Evolutionary conservation across 169 alveolate species (phyloP), one percentile per base, ranked within the genome.

Genomic region (Toxoplasma gondii): DNA sequence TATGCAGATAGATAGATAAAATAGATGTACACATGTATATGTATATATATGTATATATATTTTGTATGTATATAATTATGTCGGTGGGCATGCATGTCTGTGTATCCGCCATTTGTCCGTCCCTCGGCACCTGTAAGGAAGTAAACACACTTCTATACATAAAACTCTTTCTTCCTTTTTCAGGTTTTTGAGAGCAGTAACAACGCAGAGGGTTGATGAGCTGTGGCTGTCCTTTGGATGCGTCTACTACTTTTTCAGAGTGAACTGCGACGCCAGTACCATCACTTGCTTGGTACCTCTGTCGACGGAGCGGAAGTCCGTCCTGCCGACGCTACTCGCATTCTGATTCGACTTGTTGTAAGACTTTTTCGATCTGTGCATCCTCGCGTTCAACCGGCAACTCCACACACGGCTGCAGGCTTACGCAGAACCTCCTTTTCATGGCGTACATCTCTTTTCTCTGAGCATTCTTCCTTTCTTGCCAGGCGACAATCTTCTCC

Each of bases 291-390:
- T 10, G 49, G 34, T 5, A 12, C 22, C 54, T 44, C 88, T 9
- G 38, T 16, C 10, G 10, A 22, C 82, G 82, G 36, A 22, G 38
- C 38, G 54, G 88, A 39, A 16, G 19, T 17, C 19, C 45, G 45
- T n/a, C 38, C 7, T 4, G 54, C 41, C 44, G 88, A n/a, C 19
- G 34, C 29, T 10, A 29, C 53, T 22, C 88, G 88, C 53, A 17
- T 39, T 31, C 88, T 81, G 54, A 39, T 81, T 81, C 88, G 88
- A 5, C 88, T 81, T 4, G 88, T 81, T 44, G 88, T 81, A 29
- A 81, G 88, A 7, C 41, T 7, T n/a, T 69, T n/a, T n/a, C n/a
- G n/a, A n/a, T n/a, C n/a, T n/a, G n/a, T n/a, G n/a, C n/a, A n/a
- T n/a, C n/a, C n/a, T n/a, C n/a, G n/a, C n/a, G n/a, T n/a, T n/a